Evolutionary conservation across 352 stramenopile genomes (phyloP).

Genomic region (Globisporangium cylindrosporum): DNA sequence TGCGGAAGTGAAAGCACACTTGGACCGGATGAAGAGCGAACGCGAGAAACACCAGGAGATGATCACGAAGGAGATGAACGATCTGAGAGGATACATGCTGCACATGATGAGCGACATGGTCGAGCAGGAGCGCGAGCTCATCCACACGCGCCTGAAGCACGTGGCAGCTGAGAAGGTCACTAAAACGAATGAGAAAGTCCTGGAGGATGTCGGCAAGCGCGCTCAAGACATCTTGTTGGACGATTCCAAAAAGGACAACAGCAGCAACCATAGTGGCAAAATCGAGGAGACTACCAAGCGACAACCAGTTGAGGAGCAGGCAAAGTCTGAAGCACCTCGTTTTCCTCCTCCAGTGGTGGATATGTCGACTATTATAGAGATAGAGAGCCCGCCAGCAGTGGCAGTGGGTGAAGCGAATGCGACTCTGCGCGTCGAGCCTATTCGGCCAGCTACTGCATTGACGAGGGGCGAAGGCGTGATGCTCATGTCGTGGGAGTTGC

Average conservation of each 20-base stretch:
- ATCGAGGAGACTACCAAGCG: neutral
- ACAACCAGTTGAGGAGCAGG: neutral
- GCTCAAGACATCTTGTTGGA: neutral
- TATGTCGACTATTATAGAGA: neutral
- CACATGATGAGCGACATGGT: conserved; percentile 52
- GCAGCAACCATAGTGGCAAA: neutral
- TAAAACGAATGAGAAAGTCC: conserved; percentile 1
- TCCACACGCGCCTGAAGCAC: conserved; percentile 36
- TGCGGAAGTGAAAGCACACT: conserved; percentile 40
- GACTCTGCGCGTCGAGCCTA: neutral
- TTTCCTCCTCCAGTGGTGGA: neutral
- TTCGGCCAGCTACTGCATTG: neutral
- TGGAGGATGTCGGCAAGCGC: neutral
- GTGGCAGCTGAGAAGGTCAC: conserved; percentile 25
- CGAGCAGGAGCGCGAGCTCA: conserved; percentile 46
- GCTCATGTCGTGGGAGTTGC: conserved; percentile 40
- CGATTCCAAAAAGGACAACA: neutral
- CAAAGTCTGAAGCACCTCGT: neutral
- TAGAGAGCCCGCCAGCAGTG: neutral
- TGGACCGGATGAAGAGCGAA: conserved; percentile 45
- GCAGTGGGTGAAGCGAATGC: neutral
- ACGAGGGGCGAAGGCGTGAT: conserved; percentile 18
- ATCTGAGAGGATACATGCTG: conserved; percentile 48
- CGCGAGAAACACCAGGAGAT: conserved; percentile 57
- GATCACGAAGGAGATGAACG: conserved; percentile 65